Conservation (phyloP, 257 asterid genomes). For the Solanum lignicaule region DNA sequence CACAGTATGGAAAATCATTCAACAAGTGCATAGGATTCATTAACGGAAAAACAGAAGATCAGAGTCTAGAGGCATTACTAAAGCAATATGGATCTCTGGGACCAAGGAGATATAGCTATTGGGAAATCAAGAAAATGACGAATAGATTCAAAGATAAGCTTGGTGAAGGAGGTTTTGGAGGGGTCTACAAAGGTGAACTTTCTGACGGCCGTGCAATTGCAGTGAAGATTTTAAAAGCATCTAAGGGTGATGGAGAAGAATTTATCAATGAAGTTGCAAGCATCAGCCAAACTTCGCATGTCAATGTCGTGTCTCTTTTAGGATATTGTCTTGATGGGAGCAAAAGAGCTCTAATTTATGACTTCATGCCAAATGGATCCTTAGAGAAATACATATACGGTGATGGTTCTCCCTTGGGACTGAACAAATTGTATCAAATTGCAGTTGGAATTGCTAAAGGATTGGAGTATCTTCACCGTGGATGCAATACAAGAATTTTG, state of each 20-base stretch:
- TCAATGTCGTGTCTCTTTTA: conserved; percentile 11
- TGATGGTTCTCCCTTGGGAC: not conserved
- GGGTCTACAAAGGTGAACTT: conserved; percentile 6
- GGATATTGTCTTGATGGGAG: conserved; percentile 17
- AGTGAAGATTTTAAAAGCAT: conserved; percentile 14
- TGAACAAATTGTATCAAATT: not conserved
- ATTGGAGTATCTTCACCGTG: conserved; percentile 16
- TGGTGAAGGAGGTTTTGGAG: conserved; percentile 16
- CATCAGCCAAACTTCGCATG: conserved; percentile 12
- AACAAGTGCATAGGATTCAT: not conserved
- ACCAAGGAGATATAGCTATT: not conserved
- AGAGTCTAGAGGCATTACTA: not conserved
- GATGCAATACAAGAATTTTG: conserved; percentile 13
- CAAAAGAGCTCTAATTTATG: conserved; percentile 21
- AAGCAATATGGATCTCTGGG: not conserved
- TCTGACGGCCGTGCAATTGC: not conserved
- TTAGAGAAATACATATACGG: conserved; percentile 6
- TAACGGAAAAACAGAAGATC: not conserved
- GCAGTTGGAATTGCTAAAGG: conserved; percentile 14
- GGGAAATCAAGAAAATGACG: not conserved
- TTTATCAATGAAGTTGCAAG: conserved; percentile 20
- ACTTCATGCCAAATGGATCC: conserved; percentile 28
- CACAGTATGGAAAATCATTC: not conserved
- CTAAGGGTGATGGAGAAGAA: conserved; percentile 16
- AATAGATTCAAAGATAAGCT: not conserved